phyloP scores from a whole-genome alignment of 495 filamentous ascomycete genomes.

The Penicillium manginii region DNA sequence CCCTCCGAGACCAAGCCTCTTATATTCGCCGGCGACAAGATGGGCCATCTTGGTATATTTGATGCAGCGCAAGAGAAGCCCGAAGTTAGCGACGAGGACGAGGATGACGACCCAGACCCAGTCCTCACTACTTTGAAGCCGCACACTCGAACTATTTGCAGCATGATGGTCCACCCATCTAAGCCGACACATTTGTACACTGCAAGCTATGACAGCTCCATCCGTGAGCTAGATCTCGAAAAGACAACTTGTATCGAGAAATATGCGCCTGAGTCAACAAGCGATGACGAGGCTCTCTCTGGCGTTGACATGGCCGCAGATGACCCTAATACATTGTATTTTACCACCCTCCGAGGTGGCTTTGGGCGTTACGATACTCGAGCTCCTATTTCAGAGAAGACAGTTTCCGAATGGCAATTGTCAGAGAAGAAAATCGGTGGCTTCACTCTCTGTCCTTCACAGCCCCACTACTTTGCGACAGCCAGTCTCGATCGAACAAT shows the following conservation, averaged over 20 bases:
- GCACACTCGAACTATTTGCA: constrained; percentile 85
- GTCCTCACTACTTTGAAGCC: constrained; percentile 84
- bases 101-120: constrained; percentile 68
- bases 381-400: constrained; percentile 47
- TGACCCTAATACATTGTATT: constrained; percentile 77
- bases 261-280: constrained; percentile 70
- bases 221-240: constrained; percentile 83
- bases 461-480: constrained; percentile 84
- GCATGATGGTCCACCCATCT: constrained; percentile 74
- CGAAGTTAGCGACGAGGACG: constrained; percentile 62
- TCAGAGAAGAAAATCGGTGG: constrained; percentile 96
- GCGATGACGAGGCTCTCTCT: constrained; percentile 76
- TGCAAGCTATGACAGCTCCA: constrained; percentile 91
- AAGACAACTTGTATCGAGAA: constrained; percentile 77
- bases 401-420: constrained; percentile 68
- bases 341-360: constrained; percentile 80
- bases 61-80: constrained; percentile 77
- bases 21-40: constrained; percentile 95
- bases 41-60: constrained; percentile 91
- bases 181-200: constrained; percentile 75
- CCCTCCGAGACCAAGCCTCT: constrained; percentile 82
- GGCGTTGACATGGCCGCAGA: constrained; percentile 74
- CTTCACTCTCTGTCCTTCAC: constrained; percentile 77
- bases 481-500: constrained; percentile 88
- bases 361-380: constrained; percentile 82